A percentile compares a stretch with the other conserved stretches of the same genome.
phyloP scores from a whole-genome alignment of 1,284 basidiomycete species.

The Microbotryum intermedium region DNA sequence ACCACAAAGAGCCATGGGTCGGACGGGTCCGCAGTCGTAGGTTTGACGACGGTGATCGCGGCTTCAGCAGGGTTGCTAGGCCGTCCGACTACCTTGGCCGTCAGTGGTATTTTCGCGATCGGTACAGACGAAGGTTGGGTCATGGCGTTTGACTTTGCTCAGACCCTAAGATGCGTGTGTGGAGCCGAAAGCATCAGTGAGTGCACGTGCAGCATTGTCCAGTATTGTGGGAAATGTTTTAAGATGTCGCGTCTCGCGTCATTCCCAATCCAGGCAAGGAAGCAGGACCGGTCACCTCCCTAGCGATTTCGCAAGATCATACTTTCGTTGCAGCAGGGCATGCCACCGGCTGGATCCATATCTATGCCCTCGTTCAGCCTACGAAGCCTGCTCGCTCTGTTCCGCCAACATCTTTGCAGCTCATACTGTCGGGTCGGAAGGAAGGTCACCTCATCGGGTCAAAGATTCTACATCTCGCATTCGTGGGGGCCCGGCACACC shows the following conservation, averaged over 20 bases:
- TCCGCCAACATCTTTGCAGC: constrained; percentile 56
- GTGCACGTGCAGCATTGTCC: constrained; percentile 32
- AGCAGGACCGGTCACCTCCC: constrained; percentile 74
- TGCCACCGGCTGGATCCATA: constrained; percentile 69
- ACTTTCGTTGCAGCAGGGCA: constrained; percentile 89
- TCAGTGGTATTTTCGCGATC: constrained; percentile 80
- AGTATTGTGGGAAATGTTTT: not conserved
- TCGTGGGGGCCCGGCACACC: constrained; percentile 89
- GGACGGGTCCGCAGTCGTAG: constrained; percentile 1
- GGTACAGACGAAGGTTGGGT: constrained; percentile 73
- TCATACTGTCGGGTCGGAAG: constrained; percentile 68
- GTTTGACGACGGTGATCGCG: constrained; percentile 5
- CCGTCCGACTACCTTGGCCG: constrained; percentile 68
- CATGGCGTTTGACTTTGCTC: constrained; percentile 82
- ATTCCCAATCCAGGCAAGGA: constrained; percentile 45
- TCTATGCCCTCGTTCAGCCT: constrained; percentile 74
- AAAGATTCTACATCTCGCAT: constrained; percentile 75
- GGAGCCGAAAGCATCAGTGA: constrained; percentile 59
- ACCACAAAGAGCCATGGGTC: constrained; percentile 2
- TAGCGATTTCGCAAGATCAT: constrained; percentile 86
- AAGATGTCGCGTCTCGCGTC: not conserved
- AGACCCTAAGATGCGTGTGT: constrained; percentile 63
- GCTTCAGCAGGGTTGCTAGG: constrained; percentile 40
- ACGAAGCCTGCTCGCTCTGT: constrained; percentile 53
- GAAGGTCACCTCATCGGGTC: constrained; percentile 88